phyloP scores from a whole-genome alignment of 1,284 basidiomycete genomes.

The Ceratobasidium sp. region DNA sequence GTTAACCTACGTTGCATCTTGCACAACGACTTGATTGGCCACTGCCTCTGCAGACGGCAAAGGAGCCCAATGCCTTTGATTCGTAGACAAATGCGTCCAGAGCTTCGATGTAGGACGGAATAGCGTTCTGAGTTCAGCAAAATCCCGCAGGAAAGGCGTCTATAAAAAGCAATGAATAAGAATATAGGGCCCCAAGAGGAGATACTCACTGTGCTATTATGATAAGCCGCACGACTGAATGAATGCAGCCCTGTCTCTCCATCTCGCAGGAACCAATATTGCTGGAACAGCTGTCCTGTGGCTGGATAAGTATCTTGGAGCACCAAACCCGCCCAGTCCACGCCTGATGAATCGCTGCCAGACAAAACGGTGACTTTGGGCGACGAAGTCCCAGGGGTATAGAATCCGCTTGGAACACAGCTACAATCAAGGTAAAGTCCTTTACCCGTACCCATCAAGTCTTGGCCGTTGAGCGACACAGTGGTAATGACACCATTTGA shows the following conservation, averaged over 20 bases:
- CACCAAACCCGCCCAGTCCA: conserved; percentile 22
- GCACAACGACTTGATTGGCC: conserved; percentile 50
- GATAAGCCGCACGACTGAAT: conserved; percentile 51
- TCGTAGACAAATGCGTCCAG: conserved; percentile 53
- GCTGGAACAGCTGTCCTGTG: conserved; percentile 52
- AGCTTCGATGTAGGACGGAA: conserved; percentile 48
- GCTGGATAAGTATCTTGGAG: conserved; percentile 39
- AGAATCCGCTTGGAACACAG: conserved; percentile 34
- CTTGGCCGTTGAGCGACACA: conserved; percentile 29
- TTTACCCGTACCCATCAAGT: conserved; percentile 27
- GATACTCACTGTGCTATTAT: conserved; percentile 46
- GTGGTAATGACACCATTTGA: conserved; percentile 14
- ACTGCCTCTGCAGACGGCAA: conserved; percentile 51
- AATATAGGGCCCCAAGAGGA: not conserved
- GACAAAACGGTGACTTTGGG: conserved; percentile 5
- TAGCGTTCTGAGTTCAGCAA: conserved; percentile 51
- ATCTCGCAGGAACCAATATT: conserved; percentile 55
- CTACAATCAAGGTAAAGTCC: conserved; percentile 29
- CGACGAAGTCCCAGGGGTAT: conserved; percentile 31
- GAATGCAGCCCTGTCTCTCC: conserved; percentile 53
- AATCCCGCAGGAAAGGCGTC: conserved; percentile 47
- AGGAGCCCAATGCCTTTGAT: conserved; percentile 50
- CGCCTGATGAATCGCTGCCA: conserved; percentile 30
- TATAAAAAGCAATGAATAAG: not conserved
- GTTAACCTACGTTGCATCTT: conserved; percentile 52